Evolutionary conservation across 1,284 basidiomycete genomes (phyloP), one percentile per base, ranked within the genome.

Genomic region (Jaminaea rosea): DNA sequence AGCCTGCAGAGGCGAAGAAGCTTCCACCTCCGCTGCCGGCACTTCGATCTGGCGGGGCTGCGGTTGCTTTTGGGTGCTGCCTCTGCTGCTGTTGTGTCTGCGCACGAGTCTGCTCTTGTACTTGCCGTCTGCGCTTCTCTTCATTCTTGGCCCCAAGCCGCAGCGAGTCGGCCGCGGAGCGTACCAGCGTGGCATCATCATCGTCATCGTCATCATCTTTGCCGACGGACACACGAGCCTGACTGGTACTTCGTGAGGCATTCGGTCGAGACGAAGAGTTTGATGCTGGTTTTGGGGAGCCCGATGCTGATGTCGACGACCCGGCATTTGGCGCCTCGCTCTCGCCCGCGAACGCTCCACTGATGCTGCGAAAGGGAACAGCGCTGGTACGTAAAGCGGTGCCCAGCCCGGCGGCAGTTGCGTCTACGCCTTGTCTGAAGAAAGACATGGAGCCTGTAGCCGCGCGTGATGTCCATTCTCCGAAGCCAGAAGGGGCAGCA

Each of bases 161-260:
- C 24, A 42, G 24, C 5, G 39, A 13, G 11, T 42, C 39, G 4
- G 39, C 39, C 7, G 39, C 39, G 5, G 39, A 42, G 7, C 23
- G 17, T 21, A 23, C 39, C 15, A 42, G 3, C 2, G 13, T 11
- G 11, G 39, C 39, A 11, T 42, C 39, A 11, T 42, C 39, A 4
- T 42, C 39, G 39, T 36, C 34, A 21, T 42, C 39, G 39, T 23
- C 24, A 11, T 42, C 39, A n/a, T n/a, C n/a, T n/a, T n/a, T n/a
- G n/a, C n/a, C n/a, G n/a, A n/a, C n/a, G n/a, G n/a, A n/a, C n/a
- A n/a, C n/a, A n/a, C n/a, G n/a, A n/a, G n/a, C n/a, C n/a, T n/a
- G n/a, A n/a, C n/a, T n/a, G n/a, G n/a, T n/a, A n/a, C n/a, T n/a
- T n/a, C n/a, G n/a, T n/a, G n/a, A n/a, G n/a, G n/a, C n/a, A n/a